A percentile compares a stretch with the other conserved stretches of the same genome.
Evolutionary conservation across 768 basidiomycete species (phyloP).

Genomic region (Naganishia onofrii): DNA sequence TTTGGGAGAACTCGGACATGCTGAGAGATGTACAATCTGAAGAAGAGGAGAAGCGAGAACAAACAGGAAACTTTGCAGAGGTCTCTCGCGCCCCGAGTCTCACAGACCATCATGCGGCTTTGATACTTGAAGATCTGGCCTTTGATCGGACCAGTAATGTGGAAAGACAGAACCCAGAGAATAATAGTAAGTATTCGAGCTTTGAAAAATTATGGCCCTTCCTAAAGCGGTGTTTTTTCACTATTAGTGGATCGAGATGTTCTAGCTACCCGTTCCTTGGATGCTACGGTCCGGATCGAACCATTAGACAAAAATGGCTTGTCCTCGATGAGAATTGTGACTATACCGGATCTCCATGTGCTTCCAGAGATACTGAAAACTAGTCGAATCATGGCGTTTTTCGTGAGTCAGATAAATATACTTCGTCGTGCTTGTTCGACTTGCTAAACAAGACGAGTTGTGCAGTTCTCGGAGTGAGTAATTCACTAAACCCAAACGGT

Average conservation of each 20-base stretch:
- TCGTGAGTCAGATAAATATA: background rate
- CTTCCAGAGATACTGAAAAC: background rate
- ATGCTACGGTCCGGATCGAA: background rate
- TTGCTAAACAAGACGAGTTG: too few species aligned
- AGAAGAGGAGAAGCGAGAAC: background rate
- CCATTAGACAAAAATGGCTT: background rate
- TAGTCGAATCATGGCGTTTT: background rate
- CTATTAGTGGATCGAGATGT: background rate
- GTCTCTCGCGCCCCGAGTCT: constrained; percentile 1
- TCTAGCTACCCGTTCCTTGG: background rate
- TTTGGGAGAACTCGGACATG: too few species aligned
- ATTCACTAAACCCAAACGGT: too few species aligned
- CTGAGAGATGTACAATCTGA: background rate
- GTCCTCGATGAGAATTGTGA: background rate
- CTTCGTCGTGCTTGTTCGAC: too few species aligned
- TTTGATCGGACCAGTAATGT: background rate
- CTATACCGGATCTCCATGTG: background rate
- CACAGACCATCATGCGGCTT: constrained; percentile 10
- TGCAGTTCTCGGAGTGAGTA: constrained; percentile 2
- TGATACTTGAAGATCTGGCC: constrained; percentile 7
- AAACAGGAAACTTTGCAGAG: background rate
- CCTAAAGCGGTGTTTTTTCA: background rate
- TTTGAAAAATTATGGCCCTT: background rate
- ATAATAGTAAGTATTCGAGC: background rate
- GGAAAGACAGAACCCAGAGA: background rate